Base-by-base conservation (phyloP, 108 stramenopile species). In the Cyclostephanos invisitatus region DNA sequence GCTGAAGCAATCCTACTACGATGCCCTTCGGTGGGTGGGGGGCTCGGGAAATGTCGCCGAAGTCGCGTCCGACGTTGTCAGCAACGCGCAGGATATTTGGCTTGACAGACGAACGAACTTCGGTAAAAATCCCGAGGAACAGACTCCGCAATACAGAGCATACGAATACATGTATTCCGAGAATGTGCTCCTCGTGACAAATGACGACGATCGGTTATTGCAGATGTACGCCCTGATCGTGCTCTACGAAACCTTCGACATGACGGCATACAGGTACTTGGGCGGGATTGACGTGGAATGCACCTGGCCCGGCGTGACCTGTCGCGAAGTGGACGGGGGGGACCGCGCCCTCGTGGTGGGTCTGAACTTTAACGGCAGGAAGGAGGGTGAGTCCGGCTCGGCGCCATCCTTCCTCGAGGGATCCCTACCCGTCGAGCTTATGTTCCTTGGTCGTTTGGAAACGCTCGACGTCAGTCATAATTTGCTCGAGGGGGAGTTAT, bases 391-490 rank as follows among this genome's bases (percentile, higher is more conserved):
- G 15, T 3, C 15, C 12, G 14, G 15, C 0, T 46, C 44, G 14
- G 44, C 44, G 44, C 58, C 58, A 2, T 1, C 37, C 11, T 17
- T 59, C 0, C 29, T 59, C 29, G 29, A 59, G 6, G 58, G 58
- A n/a, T 11, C 27, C 5, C 32, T 59, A 1, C 58, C 58, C 15
- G 29, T 59, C 5, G 58, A 59, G 35, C 15, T 59, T 0, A 59
- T 59, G 29, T 37, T 59, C 32, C 32, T 59, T 2, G 12, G 15
- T 2, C 35, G 37, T 37, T 59, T 59, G 58, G 58, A 59, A 59
- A 36, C 29, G 0, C 29, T 59, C 14, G 58, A 59, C 32, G 29
- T 59, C 11, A 59, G 58, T 36, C 58, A 59, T 36, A 59, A 59
- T 36, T 36, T 7, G 1, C 27, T 59, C 32, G 58, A 17, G 58